These are phyloP conservation scores for Didymella pomorum DNA, from an alignment of 2,329 filamentous ascomycete species.

Conservation along the genomic window DNA sequence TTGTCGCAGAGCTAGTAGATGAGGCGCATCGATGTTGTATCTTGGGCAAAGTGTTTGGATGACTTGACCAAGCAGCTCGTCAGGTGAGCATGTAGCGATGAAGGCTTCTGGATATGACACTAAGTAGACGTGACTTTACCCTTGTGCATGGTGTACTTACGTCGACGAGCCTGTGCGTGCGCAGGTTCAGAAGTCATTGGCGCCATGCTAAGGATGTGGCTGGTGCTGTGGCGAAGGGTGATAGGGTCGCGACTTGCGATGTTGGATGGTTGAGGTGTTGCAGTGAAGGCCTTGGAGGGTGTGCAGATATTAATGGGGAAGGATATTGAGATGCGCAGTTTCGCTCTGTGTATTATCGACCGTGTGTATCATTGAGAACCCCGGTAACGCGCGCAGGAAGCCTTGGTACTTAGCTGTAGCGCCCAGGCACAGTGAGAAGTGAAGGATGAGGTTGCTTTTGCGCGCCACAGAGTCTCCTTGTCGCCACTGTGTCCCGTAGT, in stretches of 20 bases:
- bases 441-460: conserved; percentile 9
- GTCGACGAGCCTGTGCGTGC: background rate
- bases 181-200: conserved; percentile 1
- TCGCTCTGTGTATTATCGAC: background rate
- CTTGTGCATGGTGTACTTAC: conserved; percentile 4
- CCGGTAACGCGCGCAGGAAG: background rate
- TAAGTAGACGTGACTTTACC: conserved; percentile 1
- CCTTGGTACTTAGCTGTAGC: background rate
- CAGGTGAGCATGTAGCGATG: conserved; percentile 11
- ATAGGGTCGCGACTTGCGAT: background rate
- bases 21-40: conserved; percentile 7
- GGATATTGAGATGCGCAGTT: background rate
- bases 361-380: background rate
- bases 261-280: background rate
- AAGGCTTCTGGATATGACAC: background rate
- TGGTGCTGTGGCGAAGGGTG: background rate
- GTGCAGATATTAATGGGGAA: background rate
- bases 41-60: background rate
- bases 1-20: conserved; percentile 5
- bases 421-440: conserved; percentile 4
- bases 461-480: background rate
- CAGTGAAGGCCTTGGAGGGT: background rate
- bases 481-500: background rate
- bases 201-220: background rate
- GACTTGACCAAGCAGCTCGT: conserved; percentile 9